Percentiles rank a stretch among this genome's conserved stretches.
These are phyloP conservation scores for Leishmania mexicana DNA, from an alignment of 208 protist species.

Conservation along the genomic window DNA sequence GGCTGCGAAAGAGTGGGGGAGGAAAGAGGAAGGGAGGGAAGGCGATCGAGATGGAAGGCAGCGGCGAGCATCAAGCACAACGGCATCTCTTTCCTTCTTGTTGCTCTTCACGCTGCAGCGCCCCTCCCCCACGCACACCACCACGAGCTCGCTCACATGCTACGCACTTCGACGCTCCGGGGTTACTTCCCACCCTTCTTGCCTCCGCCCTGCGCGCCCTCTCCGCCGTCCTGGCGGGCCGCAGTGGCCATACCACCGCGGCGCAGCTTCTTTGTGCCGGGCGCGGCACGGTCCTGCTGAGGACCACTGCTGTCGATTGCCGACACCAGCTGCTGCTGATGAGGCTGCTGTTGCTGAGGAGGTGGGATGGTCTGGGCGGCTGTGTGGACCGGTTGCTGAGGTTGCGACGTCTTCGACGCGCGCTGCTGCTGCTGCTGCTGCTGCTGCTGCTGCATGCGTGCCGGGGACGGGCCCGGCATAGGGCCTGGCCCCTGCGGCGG, in stretches of 20 bases:
- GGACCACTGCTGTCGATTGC: constrained; percentile 48
- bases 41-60: not conserved
- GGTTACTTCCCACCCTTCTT: constrained; percentile 27
- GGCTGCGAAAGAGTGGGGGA: not conserved
- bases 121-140: not conserved
- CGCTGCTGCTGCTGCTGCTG: constrained; percentile 37
- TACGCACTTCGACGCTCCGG: not conserved
- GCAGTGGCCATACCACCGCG: constrained; percentile 48
- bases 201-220: constrained; percentile 8
- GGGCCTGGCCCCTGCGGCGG: constrained; percentile 15
- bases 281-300: constrained; percentile 33
- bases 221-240: constrained; percentile 21
- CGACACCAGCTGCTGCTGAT: constrained; percentile 32
- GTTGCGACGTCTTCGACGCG: constrained; percentile 37
- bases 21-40: not conserved
- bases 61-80: not conserved
- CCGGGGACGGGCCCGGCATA: constrained; percentile 26
- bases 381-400: constrained; percentile 46
- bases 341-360: constrained; percentile 33
- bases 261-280: constrained; percentile 41
- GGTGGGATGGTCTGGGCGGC: constrained; percentile 21
- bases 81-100: not conserved
- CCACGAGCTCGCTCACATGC: not conserved
- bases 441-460: constrained; percentile 31
- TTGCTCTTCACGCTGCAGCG: not conserved